Evolutionary conservation across 345 rosid genomes (phyloP).

Genomic region (Citrus inodora): DNA sequence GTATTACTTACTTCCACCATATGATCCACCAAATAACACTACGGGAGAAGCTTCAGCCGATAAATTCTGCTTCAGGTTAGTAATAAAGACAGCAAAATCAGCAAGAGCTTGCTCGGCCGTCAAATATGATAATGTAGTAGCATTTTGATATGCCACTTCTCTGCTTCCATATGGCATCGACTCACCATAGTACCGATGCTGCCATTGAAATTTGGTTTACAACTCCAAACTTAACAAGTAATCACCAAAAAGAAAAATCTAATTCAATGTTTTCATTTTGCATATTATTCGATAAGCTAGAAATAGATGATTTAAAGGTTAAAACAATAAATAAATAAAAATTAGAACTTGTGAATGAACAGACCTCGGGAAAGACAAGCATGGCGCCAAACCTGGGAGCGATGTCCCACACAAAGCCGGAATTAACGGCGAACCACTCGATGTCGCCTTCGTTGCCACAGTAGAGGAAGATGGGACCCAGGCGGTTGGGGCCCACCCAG

Average conservation of each 20-base stretch:
- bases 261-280: not conserved
- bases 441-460: constrained; percentile 89
- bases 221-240: not conserved
- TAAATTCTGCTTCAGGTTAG: constrained; percentile 70
- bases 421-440: constrained; percentile 76
- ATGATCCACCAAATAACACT: constrained; percentile 92
- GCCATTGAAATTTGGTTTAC: constrained; percentile 13
- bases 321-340: not conserved
- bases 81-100: constrained; percentile 71
- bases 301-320: not conserved
- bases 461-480: constrained; percentile 77
- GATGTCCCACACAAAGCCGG: constrained; percentile 79
- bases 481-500: constrained; percentile 55
- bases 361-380: constrained; percentile 77
- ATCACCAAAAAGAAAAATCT: not conserved
- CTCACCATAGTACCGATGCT: constrained; percentile 88
- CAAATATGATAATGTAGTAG: constrained; percentile 57
- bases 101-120: constrained; percentile 95
- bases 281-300: not conserved
- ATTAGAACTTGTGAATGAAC: constrained; percentile 1
- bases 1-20: constrained; percentile 82
- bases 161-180: constrained; percentile 68
- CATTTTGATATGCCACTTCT: constrained; percentile 73
- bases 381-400: constrained; percentile 79
- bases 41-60: constrained; percentile 85